phyloP scores from a whole-genome alignment of 202 grass and related monocot species.

The Digitaria exilis region DNA sequence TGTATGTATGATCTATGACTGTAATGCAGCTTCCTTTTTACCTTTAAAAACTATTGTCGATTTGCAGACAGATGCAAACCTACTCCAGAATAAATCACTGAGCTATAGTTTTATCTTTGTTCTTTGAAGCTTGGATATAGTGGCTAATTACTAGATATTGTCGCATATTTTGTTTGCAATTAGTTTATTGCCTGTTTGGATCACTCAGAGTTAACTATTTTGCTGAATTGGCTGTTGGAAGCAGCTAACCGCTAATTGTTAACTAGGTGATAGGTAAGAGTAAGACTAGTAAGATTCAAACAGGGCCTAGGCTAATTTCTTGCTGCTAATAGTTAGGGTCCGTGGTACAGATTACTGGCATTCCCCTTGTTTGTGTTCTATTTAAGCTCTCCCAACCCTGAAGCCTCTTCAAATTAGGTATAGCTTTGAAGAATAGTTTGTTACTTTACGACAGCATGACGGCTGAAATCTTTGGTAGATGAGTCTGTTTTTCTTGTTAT shows the following conservation, averaged over 20 bases:
- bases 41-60: not conserved
- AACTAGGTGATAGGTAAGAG: not conserved
- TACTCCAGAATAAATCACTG: not conserved
- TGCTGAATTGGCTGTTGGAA: too few relatives aligned
- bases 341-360: too few relatives aligned
- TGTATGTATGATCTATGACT: slow-evolving; percentile 28
- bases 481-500: not conserved
- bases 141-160: not conserved
- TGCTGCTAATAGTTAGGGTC: too few relatives aligned
- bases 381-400: not conserved
- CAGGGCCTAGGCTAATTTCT: too few relatives aligned
- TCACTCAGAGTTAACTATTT: not conserved
- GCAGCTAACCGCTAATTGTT: not conserved
- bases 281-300: too few relatives aligned
- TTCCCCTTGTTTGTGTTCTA: not conserved
- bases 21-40: not conserved
- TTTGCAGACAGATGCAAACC: not conserved
- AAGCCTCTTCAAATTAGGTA: not conserved
- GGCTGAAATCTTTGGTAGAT: not conserved
- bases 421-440: not conserved
- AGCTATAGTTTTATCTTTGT: not conserved
- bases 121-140: not conserved
- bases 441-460: not conserved
- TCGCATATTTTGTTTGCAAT: not conserved
- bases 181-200: not conserved